A percentile compares a stretch with the other conserved stretches of the same genome.
Evolutionary conservation across 352 stramenopile species (phyloP).

Genomic region (Phytopythium kandeliae): DNA sequence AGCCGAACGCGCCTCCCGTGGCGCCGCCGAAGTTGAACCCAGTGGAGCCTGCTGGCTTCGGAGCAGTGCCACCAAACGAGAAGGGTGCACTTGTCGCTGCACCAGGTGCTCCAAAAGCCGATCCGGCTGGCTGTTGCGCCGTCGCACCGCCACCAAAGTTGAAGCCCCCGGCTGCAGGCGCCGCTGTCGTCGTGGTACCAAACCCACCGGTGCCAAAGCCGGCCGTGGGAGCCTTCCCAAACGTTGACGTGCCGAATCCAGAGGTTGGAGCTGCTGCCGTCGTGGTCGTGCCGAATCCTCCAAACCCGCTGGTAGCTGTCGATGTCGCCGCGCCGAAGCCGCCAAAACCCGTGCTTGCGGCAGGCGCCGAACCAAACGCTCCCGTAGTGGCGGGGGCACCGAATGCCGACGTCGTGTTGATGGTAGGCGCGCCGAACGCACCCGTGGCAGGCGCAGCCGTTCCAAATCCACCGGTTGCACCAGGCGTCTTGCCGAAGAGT

Average conservation of each 20-base stretch:
- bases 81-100: not conserved
- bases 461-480: not conserved
- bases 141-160: slow-evolving; percentile 1
- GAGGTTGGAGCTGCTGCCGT: not conserved
- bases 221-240: slow-evolving; percentile 4
- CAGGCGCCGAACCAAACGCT: slow-evolving; percentile 34
- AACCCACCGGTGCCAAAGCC: slow-evolving; percentile 7
- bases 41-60: not conserved
- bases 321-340: slow-evolving; percentile 18
- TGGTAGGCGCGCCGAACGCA: slow-evolving; percentile 10
- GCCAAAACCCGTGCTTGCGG: slow-evolving; percentile 32
- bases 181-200: slow-evolving; percentile 1
- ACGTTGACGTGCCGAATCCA: slow-evolving; percentile 2
- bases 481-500: slow-evolving; percentile 3
- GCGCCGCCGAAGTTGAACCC: slow-evolving; percentile 13
- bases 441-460: not conserved
- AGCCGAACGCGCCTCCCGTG: slow-evolving; percentile 2
- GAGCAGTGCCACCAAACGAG: not conserved
- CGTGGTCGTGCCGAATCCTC: slow-evolving; percentile 28
- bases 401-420: slow-evolving; percentile 15
- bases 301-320: slow-evolving; percentile 27
- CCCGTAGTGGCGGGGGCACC: slow-evolving; percentile 31
- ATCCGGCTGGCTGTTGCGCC: slow-evolving; percentile 2
- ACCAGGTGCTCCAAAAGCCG: not conserved
- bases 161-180: slow-evolving; percentile 10